Conservation (phyloP, 2,329 filamentous ascomycete species). For the Lachnellula willkommii region DNA sequence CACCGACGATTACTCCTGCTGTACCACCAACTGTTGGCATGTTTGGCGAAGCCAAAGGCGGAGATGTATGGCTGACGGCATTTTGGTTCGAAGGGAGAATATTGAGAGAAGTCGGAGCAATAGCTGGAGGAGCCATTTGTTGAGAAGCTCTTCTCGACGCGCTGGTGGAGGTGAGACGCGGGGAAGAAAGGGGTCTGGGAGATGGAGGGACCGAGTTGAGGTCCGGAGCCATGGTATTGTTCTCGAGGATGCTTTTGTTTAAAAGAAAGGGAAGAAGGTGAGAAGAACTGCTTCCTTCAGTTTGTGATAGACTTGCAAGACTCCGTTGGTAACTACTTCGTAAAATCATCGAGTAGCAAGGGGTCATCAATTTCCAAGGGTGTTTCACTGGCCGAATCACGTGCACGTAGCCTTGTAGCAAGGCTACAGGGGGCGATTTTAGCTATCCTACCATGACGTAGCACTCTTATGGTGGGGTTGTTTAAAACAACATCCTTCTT, state of each 20-base stretch:
- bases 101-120: conserved; percentile 20
- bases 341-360: no score
- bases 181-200: conserved; percentile 25
- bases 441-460: not conserved
- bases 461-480: not conserved
- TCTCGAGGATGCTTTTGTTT: not conserved
- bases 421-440: not conserved
- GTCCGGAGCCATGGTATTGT: conserved; percentile 31
- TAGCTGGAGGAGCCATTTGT: conserved; percentile 20
- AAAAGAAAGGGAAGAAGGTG: not conserved
- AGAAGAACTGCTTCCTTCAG: not conserved
- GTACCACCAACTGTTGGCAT: conserved; percentile 9
- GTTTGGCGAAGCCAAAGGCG: conserved; percentile 21
- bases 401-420: not conserved
- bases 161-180: conserved; percentile 22
- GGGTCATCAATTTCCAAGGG: no score
- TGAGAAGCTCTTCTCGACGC: conserved; percentile 28
- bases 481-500: conserved; percentile 3
- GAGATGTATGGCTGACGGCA: conserved; percentile 25
- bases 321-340: no score
- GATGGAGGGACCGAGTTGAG: conserved; percentile 32
- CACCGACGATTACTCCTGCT: conserved; percentile 13
- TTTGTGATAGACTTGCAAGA: not conserved
- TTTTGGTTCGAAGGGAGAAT: conserved; percentile 31
- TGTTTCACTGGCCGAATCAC: conserved; percentile 1